Conservation (phyloP, 768 basidiomycete species). For the Trametes villosa region DNA sequence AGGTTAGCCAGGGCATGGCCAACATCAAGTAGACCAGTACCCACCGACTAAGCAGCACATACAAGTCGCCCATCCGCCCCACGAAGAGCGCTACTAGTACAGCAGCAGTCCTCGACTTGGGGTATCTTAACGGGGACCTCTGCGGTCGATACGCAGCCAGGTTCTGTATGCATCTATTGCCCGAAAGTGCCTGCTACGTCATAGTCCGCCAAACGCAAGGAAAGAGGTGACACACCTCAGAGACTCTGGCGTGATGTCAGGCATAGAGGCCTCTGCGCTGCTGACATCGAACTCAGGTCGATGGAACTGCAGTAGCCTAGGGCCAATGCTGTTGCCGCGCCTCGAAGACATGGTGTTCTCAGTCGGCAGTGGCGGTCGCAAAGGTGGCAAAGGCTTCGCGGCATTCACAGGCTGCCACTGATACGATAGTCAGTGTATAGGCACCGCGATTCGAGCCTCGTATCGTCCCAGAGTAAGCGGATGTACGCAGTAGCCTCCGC, state of each 20-base stretch:
- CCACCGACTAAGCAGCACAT: constrained; percentile 83
- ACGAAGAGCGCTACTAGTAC: constrained; percentile 87
- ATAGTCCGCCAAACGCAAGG: too few species aligned
- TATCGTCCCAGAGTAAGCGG: too few species aligned
- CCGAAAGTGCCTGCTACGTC: background rate
- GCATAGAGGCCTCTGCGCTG: constrained; percentile 43
- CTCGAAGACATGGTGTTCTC: constrained; percentile 5
- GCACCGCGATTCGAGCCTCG: too few species aligned
- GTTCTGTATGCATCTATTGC: constrained; percentile 58
- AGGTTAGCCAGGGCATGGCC: too few species aligned
- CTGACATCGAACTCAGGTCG: constrained; percentile 46
- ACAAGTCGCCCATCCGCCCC: constrained; percentile 80
- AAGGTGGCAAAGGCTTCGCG: too few species aligned
- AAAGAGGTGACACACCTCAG: constrained; percentile 7
- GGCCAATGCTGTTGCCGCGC: constrained; percentile 7
- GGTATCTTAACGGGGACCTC: constrained; percentile 44
- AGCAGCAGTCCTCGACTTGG: constrained; percentile 66
- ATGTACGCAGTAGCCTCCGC: too few species aligned
- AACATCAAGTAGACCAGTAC: too few species aligned
- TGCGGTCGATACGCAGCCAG: constrained; percentile 53
- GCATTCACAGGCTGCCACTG: too few species aligned
- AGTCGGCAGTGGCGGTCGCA: background rate
- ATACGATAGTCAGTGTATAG: too few species aligned
- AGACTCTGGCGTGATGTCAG: constrained; percentile 53
- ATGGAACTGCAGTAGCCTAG: constrained; percentile 54